phyloP scores from a whole-genome alignment of 345 rosid genomes.

The Reutealis trisperma region DNA sequence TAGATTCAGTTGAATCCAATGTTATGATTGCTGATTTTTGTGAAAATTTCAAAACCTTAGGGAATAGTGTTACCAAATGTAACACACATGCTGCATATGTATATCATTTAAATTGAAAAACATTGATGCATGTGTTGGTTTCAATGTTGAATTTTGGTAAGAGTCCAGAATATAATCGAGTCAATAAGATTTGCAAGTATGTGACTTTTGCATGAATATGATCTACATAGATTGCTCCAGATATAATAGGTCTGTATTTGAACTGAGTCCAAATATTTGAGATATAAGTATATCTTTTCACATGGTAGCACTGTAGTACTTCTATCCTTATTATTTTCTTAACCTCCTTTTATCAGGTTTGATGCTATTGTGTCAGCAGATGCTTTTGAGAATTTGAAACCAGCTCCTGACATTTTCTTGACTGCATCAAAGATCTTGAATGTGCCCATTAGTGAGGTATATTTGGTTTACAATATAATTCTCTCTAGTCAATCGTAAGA shows the following conservation, averaged over 20 bases:
- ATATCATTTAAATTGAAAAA: neutral
- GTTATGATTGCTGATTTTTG: neutral
- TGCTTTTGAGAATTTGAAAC: slow-evolving; percentile 95
- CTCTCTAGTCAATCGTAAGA: neutral
- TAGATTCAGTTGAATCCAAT: neutral
- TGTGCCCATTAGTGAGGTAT: slow-evolving; percentile 80
- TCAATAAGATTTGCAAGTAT: neutral
- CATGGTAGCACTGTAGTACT: neutral
- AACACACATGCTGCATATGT: neutral
- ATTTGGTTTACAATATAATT: slow-evolving; percentile 2
- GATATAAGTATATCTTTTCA: neutral
- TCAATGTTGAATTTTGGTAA: neutral
- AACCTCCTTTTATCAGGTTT: slow-evolving; percentile 55
- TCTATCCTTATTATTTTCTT: slow-evolving; percentile 21
- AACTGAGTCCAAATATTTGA: neutral
- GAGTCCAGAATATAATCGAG: neutral
- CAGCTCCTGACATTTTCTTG: slow-evolving; percentile 96
- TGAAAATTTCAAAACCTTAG: neutral
- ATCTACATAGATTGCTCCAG: slow-evolving; percentile 2
- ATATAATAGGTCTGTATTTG: neutral
- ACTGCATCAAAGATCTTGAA: slow-evolving; percentile 83
- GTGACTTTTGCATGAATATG: neutral
- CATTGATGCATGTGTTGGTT: neutral
- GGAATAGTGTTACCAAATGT: neutral
- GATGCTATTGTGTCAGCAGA: slow-evolving; percentile 98